phyloP scores from a whole-genome alignment of 331 rosid genomes.

The Acacia concinna region DNA sequence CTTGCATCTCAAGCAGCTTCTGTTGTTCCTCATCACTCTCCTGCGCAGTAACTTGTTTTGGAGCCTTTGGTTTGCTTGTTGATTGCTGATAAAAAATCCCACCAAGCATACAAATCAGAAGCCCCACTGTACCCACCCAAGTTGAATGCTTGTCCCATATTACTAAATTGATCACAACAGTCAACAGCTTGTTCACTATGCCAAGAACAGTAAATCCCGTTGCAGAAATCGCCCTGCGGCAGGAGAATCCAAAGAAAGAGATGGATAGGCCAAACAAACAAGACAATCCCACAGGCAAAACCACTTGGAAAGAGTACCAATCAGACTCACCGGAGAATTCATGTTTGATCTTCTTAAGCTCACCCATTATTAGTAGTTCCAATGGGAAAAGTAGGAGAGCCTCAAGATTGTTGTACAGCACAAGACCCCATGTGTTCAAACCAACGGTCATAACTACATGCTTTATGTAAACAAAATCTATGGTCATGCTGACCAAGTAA shows the following conservation, averaged over 20 bases:
- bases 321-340: constrained; percentile 67
- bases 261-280: constrained; percentile 78
- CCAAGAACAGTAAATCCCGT: constrained; percentile 93
- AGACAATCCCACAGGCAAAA: constrained; percentile 73
- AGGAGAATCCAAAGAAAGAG: constrained; percentile 89
- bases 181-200: constrained; percentile 76
- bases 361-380: constrained; percentile 81
- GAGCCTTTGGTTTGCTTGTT: constrained; percentile 60
- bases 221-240: constrained; percentile 82
- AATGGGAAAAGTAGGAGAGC: constrained; percentile 79
- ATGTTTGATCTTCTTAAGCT: constrained; percentile 72
- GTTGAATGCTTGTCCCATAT: constrained; percentile 90
- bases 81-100: constrained; percentile 85
- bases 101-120: constrained; percentile 76
- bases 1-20: constrained; percentile 61
- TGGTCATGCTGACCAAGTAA: constrained; percentile 78
- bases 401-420: constrained; percentile 76
- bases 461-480: constrained; percentile 89
- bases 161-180: constrained; percentile 73
- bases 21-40: constrained; percentile 56
- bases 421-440: constrained; percentile 87
- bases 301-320: constrained; percentile 67
- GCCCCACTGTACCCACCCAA: constrained; percentile 75
- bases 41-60: constrained; percentile 35
- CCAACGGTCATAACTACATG: constrained; percentile 89